Evolutionary conservation across 2,329 filamentous ascomycete genomes (phyloP), one percentile per base, ranked within the genome.

Genomic region (Parastagonospora nodorum): DNA sequence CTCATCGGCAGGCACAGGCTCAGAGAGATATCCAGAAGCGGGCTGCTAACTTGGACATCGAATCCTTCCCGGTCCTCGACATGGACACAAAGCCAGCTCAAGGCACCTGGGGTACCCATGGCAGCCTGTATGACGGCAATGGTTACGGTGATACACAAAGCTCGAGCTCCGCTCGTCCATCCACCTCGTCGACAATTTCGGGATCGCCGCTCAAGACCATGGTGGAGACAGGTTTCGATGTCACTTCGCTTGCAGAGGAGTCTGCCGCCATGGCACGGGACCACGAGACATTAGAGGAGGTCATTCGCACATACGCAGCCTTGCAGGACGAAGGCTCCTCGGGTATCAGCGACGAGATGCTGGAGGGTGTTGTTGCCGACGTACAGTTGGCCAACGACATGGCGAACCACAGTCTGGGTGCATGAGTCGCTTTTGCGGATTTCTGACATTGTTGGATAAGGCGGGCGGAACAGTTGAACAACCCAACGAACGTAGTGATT

Each of bases 251-350:
- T 19, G 29, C 33, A 15, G 33, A 40, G 30, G 38, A 51, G 24
- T 16, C 45, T 14, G 36, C 36, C 35, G 44, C 47, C 32, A 45
- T 40, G 30, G 33, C 55, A 40, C 48, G 57, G 40, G 54, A 58
- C 14, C 49, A 55, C 42, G 52, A 61, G 31, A 45, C 37, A 9
- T 44, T 63, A 27, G 59, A 62, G 15, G 58, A 63, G 10, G 53
- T 64, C 14, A 57, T 66, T 14, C 59, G 52, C 19, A 55, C 58
- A 16, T 67, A 67, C 50, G 52, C 53, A 15, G 28, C 37, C 10
- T 33, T 44, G 10, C 38, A 55, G 5, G 32, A 50, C 10, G 16
- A 39, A 14, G 29, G 46, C 38, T 44, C 45, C 33, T 35, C 40
- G 40, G 36, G 16, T n/a, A 29, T 53, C 5, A 48, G 40, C 8